These are phyloP conservation scores for Smallanthus sonchifolius DNA, from an alignment of 129 eudicot genomes.

Conservation along the genomic window DNA sequence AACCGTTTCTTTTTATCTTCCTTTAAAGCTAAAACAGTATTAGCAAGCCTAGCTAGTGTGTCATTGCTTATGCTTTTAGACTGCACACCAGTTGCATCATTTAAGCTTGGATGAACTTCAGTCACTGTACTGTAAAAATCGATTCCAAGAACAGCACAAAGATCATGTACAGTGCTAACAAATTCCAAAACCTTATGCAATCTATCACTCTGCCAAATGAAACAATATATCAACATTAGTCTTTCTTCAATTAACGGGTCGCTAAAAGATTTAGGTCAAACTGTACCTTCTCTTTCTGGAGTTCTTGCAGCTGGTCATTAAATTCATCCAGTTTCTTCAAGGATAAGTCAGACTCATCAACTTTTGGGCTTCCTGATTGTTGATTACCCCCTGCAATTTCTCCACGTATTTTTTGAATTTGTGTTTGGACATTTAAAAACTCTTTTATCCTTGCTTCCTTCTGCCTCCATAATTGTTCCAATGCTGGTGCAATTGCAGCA, in stretches of 20 bases:
- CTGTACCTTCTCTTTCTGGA: conserved; percentile 83
- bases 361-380: conserved; percentile 47
- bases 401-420: conserved; percentile 69
- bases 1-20: conserved; percentile 87
- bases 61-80: conserved; percentile 95
- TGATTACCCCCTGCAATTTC: conserved; percentile 81
- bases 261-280: background rate
- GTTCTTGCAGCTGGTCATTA: conserved; percentile 77
- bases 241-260: background rate
- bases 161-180: conserved; percentile 93
- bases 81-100: conserved; percentile 69
- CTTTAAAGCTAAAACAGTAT: conserved; percentile 69
- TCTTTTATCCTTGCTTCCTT: conserved; percentile 83
- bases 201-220: conserved; percentile 76
- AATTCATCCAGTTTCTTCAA: conserved; percentile 69
- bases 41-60: conserved; percentile 67
- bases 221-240: conserved; percentile 3
- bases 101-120: conserved; percentile 92
- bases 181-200: conserved; percentile 91
- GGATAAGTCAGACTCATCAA: conserved; percentile 82
- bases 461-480: conserved; percentile 71
- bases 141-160: conserved; percentile 87
- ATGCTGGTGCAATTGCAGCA: conserved; percentile 77
- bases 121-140: conserved; percentile 83
- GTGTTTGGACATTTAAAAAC: conserved; percentile 70